These are phyloP conservation scores for Ophiorrhiza pumila DNA, from an alignment of 257 asterid genomes.

Conservation along the genomic window DNA sequence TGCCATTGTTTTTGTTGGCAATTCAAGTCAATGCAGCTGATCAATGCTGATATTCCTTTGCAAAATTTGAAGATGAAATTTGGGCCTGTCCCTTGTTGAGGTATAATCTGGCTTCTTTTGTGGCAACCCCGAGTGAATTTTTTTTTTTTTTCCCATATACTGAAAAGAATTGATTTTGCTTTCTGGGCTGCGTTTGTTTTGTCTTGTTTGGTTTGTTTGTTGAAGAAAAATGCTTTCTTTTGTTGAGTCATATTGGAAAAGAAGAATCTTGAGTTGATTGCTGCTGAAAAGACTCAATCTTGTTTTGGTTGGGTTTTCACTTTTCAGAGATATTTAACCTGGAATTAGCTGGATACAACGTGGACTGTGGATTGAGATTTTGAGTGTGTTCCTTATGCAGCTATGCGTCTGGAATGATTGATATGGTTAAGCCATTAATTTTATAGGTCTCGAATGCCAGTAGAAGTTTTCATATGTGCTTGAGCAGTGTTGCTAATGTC, in stretches of 20 bases:
- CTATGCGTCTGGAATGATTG: conserved; percentile 16
- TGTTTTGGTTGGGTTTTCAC: conserved; percentile 19
- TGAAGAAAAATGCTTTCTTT: conserved; percentile 24
- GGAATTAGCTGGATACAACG: conserved; percentile 9
- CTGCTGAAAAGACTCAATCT: conserved; percentile 15
- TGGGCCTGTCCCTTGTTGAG: conserved; percentile 21
- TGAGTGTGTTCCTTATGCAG: conserved; percentile 10
- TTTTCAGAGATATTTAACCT: conserved; percentile 20
- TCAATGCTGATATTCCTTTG: conserved; percentile 1
- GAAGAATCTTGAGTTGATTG: conserved; percentile 19
- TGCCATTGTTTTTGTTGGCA: conserved; percentile 13
- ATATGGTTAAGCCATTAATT: neutral
- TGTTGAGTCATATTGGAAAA: conserved; percentile 8
- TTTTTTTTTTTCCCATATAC: too few species aligned
- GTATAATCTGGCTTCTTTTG: conserved; percentile 14
- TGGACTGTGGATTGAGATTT: neutral
- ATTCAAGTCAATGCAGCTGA: conserved; percentile 20
- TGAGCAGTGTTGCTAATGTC: neutral
- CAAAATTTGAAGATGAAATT: neutral
- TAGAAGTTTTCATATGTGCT: neutral
- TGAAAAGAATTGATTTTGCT: conserved; percentile 29
- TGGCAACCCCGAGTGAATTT: too few species aligned
- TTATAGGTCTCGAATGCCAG: neutral
- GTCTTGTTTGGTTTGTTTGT: conserved; percentile 11
- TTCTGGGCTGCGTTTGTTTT: conserved; percentile 28